A percentile compares a stretch with the other conserved stretches of the same genome.
phyloP scores from a whole-genome alignment of 768 basidiomycete species.

The Infundibulicybe gibba region DNA sequence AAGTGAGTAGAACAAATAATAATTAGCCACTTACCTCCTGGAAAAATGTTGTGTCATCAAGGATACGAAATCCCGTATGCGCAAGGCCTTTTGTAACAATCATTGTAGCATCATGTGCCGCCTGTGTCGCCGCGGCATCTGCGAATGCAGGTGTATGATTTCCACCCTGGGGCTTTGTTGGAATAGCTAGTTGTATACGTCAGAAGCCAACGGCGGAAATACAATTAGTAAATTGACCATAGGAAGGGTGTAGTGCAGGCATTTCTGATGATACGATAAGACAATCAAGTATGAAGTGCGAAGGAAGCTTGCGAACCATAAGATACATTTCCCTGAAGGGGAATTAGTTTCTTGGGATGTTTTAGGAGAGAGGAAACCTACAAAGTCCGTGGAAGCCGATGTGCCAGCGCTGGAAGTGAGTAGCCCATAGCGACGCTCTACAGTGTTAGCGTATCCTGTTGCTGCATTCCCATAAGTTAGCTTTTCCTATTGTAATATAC shows the following conservation, averaged over 20 bases:
- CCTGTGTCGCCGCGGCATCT: constrained; percentile 49
- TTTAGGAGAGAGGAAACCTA: constrained; percentile 30
- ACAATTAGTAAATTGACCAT: constrained; percentile 33
- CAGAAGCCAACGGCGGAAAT: constrained; percentile 18
- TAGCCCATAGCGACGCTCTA: constrained; percentile 41
- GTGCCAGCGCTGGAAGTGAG: constrained; percentile 22
- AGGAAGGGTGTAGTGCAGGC: constrained; percentile 63
- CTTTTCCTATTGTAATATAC: background rate
- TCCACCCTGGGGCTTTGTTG: constrained; percentile 65
- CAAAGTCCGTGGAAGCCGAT: constrained; percentile 77
- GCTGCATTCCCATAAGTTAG: constrained; percentile 34
- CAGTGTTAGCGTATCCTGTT: constrained; percentile 47
- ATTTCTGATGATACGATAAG: constrained; percentile 33
- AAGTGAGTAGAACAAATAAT: constrained; percentile 19
- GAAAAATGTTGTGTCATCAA: constrained; percentile 58
- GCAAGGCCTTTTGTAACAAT: constrained; percentile 58
- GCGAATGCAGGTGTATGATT: constrained; percentile 75
- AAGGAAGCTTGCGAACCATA: constrained; percentile 39
- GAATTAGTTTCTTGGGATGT: constrained; percentile 18
- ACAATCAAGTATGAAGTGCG: constrained; percentile 13
- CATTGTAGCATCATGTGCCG: constrained; percentile 63
- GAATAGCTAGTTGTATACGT: constrained; percentile 55
- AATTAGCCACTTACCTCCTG: constrained; percentile 35
- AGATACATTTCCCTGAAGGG: constrained; percentile 65
- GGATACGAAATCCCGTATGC: constrained; percentile 53